Evolutionary conservation across 495 filamentous ascomycete species (phyloP), one percentile per base, ranked within the genome.

Genomic region (Hypoxylon crocopeplum): DNA sequence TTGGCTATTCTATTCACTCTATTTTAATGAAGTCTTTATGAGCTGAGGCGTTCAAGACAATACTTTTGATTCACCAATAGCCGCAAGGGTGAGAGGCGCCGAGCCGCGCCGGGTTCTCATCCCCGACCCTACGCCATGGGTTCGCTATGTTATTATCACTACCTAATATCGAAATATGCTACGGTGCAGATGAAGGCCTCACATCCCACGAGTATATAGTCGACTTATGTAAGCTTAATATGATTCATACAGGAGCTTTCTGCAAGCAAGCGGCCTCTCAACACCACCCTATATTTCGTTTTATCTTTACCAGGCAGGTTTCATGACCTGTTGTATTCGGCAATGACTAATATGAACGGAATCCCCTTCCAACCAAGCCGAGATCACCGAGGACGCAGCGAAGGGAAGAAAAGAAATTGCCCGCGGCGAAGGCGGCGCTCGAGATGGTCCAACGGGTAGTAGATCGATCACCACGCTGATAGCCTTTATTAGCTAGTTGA

Each of bases 201-300:
- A n/a, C n/a, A n/a, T n/a, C n/a, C n/a, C n/a, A n/a, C n/a, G n/a
- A n/a, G n/a, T n/a, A n/a, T n/a, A 15, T 39, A 33, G 21, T 7
- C 15, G 42, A 42, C 42, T 48, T 20, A 40, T 47, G 33, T 36
- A 54, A 48, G 48, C 29, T 42, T 54, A 61, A 61, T 61, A 49
- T 61, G 49, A 38, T 37, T 61, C 37, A 53, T 61, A 55, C 50
- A 42, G 15, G 34, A 48, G 34, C 8, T 22, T 16, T 16, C 29
- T 39, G 57, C 38, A 48, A 29, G 48, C 21, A 48, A 41, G 57
- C 44, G 34, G 29, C 29, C 7, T 49, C 33, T 21, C 27, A 34
- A 53, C 15, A 22, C 32, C 25, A 7, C 20, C 8, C 39, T 17
- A n/a, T 20, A 10, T 16, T 20, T n/a, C n/a, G n/a, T n/a, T n/a